Evolutionary conservation across 2,329 filamentous ascomycete species (phyloP).

Genomic region (Metarhizium brunneum): DNA sequence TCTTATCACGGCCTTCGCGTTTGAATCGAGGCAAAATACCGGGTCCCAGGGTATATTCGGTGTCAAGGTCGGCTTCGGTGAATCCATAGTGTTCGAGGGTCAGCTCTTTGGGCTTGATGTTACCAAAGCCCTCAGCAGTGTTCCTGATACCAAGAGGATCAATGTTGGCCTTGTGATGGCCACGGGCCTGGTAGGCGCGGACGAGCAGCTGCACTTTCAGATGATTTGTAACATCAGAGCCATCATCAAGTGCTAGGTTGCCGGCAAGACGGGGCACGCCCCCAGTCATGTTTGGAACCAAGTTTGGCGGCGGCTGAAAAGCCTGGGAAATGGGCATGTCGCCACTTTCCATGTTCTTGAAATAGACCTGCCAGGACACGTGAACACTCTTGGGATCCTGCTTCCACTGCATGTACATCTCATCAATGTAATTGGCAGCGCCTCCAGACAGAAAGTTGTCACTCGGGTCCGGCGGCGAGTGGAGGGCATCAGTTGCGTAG

Average conservation of each 20-base stretch:
- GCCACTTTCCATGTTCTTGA: slow-evolving; percentile 97
- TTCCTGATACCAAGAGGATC: slow-evolving; percentile 91
- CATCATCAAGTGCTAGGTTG: slow-evolving; percentile 56
- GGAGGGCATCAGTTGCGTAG: slow-evolving; percentile 44
- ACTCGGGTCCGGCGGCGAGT: slow-evolving; percentile 63
- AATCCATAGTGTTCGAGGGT: slow-evolving; percentile 92
- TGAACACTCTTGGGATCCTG: slow-evolving; percentile 88
- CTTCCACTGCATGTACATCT: slow-evolving; percentile 99
- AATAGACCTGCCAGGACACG: slow-evolving; percentile 98
- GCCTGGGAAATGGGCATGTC: slow-evolving; percentile 97
- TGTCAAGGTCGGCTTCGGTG: slow-evolving; percentile 85
- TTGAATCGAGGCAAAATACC: slow-evolving; percentile 94
- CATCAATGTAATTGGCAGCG: slow-evolving; percentile 97
- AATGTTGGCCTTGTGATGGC: slow-evolving; percentile 96
- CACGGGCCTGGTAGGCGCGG: slow-evolving; percentile 93
- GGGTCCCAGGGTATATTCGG: slow-evolving; percentile 84
- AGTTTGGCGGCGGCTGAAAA: slow-evolving; percentile 88
- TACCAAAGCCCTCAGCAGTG: slow-evolving; percentile 64
- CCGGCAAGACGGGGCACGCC: slow-evolving; percentile 67
- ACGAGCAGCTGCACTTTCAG: slow-evolving; percentile 96
- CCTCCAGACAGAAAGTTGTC: slow-evolving; percentile 96
- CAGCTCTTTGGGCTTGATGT: slow-evolving; percentile 84
- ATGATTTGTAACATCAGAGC: slow-evolving; percentile 85
- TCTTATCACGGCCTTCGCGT: slow-evolving; percentile 80
- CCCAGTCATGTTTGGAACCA: slow-evolving; percentile 74